A percentile compares a stretch with the other conserved stretches of the same genome.
Evolutionary conservation across 306 rosid species (phyloP).

Genomic region (Cicer pinnatifidum): DNA sequence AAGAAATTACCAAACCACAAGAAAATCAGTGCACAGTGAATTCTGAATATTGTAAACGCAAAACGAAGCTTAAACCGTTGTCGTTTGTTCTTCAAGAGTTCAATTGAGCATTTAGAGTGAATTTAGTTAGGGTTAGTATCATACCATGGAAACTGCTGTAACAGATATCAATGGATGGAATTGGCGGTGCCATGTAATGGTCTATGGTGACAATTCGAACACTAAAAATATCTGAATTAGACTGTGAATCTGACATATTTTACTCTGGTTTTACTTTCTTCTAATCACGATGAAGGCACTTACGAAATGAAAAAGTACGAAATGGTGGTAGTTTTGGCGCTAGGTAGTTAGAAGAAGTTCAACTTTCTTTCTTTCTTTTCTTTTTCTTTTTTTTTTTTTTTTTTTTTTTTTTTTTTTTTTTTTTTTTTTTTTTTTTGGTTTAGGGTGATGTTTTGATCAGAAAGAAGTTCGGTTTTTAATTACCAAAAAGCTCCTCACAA

Average conservation of each 20-base stretch:
- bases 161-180: constrained; percentile 66
- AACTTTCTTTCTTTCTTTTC: neutral
- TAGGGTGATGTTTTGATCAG: too few relatives aligned
- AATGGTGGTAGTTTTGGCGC: constrained; percentile 40
- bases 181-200: constrained; percentile 79
- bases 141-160: constrained; percentile 90
- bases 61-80: constrained; percentile 35
- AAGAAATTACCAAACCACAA: constrained; percentile 24
- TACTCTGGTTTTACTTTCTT: neutral
- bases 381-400: too few relatives aligned
- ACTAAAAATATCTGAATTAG: constrained; percentile 58
- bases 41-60: constrained; percentile 10
- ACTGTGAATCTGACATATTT: constrained; percentile 52
- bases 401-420: too few relatives aligned
- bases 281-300: neutral
- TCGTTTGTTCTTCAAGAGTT: constrained; percentile 21
- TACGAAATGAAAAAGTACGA: neutral
- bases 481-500: neutral
- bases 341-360: neutral
- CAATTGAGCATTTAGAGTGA: constrained; percentile 1
- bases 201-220: constrained; percentile 82
- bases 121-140: constrained; percentile 6
- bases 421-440: too few relatives aligned
- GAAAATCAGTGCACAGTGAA: neutral
- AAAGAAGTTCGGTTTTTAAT: too few relatives aligned